Evolutionary conservation across 23 red algal genomes (phyloP), one percentile per base, ranked within the genome.

Genomic region (Gracilaria domingensis): DNA sequence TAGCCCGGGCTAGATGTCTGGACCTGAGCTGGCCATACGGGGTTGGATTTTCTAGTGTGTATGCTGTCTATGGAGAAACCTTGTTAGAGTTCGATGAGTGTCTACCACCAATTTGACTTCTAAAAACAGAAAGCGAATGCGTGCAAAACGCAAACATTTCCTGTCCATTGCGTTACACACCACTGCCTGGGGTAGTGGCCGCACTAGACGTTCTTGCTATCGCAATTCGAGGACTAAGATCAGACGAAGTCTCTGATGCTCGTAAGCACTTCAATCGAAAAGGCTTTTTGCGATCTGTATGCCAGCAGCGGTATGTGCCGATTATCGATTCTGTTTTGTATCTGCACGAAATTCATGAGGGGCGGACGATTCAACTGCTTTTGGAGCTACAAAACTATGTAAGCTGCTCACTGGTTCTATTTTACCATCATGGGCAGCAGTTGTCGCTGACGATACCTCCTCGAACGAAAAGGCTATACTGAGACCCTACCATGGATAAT

Each of bases 271-370:
- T 29, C 50, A 88, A 88, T 2, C 24, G 67, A 11, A 88, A 76
- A 66, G 53, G 51, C 20, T 77, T 0, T 77, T 58, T 88, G 66
- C 67, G 9, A 35, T 88, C 59, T 72, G n/a, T 65, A 37, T 77
- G 11, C 84, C 77, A 30, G 84, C 84, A 58, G 84, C 84, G 9
- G 69, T 88, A 35, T 20, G 23, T 45, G 72, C 70, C 51, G 69
- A 88, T 37, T 79, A 88, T 25, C 23, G 78, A 50, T 88, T 76
- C n/a, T 26, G 65, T 34, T 88, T 88, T 77, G 12, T 88, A 28
- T 88, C 66, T 75, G 72, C 66, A 29, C 21, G 69, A 16, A 36
- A 79, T 34, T 65, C 84, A 21, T 66, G 66, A 28, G 45, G 38
- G 16, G 78, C 84, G 23, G 16, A 48, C 33, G 28, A 88, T 42